Evolutionary conservation across 2,329 filamentous ascomycete species (phyloP), one percentile per base, ranked within the genome.

Genomic region (Chalara sp.): DNA sequence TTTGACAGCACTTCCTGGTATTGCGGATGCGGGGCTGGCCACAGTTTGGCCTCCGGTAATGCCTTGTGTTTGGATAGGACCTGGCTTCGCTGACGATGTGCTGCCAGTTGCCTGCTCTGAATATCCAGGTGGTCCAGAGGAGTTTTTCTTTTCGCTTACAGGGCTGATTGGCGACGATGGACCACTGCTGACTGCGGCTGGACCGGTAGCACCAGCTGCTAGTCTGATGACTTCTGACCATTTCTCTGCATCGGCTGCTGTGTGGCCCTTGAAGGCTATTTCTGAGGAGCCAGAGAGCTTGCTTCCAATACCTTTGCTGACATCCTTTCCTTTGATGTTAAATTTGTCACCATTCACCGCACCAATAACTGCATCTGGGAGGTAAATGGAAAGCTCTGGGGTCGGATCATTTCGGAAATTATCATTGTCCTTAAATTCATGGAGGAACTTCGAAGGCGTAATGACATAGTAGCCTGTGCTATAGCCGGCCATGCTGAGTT

Each of bases 371-470:
- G 92, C 95, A 61, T 99, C 93, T 8, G 93, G 91, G 1, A 99
- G 82, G 69, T 92, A 97, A 58, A 99, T 81, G 11, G 87, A 93
- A 40, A 93, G 75, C 67, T 99, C 92, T 0, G 93, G 92, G 51
- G 79, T 76, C 7, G 89, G 89, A 55, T 95, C 89, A 61, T 81
- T 71, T 45, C 77, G 76, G 47, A 77, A 59, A 63, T 83, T 79
- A 63, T 97, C 92, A 65, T 88, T 86, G 63, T 95, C 90, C 72
- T 95, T 95, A 77, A 95, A 99, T 69, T 96, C 91, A 72, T 99
- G 93, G 52, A 99, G 72, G 71, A 86, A 99, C 63, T 88, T 89
- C 51, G 87, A 80, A 0, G 89, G 87, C 0, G 90, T 95, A 45
- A 97, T 82, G 51, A 93, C 92, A 65, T 96, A 99, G 76, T 95